Percentiles rank a stretch among this genome's conserved stretches.
These are phyloP conservation scores for Macadamia integrifolia DNA, from an alignment of 164 flowering plant species.

Conservation along the genomic window DNA sequence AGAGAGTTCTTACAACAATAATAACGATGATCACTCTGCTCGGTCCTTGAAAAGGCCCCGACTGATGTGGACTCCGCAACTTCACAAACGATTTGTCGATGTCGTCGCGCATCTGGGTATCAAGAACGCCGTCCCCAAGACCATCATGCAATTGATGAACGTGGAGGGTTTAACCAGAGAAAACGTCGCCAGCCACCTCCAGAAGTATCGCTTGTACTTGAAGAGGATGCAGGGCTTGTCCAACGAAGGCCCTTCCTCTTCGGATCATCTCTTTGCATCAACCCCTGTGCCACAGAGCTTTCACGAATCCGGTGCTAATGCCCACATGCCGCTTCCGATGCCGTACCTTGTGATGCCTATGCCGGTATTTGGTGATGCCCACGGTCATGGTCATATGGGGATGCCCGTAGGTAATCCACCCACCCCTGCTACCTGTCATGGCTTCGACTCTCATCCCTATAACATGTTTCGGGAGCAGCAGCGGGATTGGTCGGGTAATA, in stretches of 20 bases:
- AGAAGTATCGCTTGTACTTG: slow-evolving; percentile 17
- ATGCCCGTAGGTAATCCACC: slow-evolving; percentile 20
- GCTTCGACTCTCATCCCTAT: slow-evolving; percentile 20
- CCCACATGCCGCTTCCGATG: slow-evolving; percentile 37
- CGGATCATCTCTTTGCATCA: slow-evolving; percentile 58
- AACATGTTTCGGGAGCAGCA: slow-evolving; percentile 23
- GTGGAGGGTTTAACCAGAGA: slow-evolving; percentile 22
- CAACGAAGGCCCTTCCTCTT: slow-evolving; percentile 43
- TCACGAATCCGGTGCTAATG: slow-evolving; percentile 24
- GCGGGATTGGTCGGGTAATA: slow-evolving; percentile 42
- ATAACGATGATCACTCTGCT: slow-evolving; percentile 30
- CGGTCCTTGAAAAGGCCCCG: slow-evolving; percentile 11
- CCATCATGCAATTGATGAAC: slow-evolving; percentile 24
- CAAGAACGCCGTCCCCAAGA: slow-evolving; percentile 19
- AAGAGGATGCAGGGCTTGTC: slow-evolving; percentile 26
- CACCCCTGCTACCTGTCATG: slow-evolving; percentile 11
- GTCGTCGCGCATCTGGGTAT: slow-evolving; percentile 21
- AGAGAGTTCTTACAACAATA: slow-evolving; percentile 31
- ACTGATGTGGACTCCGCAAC: slow-evolving; percentile 21
- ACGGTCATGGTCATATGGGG: slow-evolving; percentile 37
- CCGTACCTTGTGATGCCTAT: slow-evolving; percentile 29
- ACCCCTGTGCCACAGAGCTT: slow-evolving; percentile 55
- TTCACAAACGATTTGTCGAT: slow-evolving; percentile 22
- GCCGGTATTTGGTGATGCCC: slow-evolving; percentile 29
- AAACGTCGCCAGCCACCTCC: slow-evolving; percentile 23